Evolutionary conservation across 2,329 filamentous ascomycete species (phyloP), one percentile per base, ranked within the genome.

Genomic region (Xylariaceae sp.): DNA sequence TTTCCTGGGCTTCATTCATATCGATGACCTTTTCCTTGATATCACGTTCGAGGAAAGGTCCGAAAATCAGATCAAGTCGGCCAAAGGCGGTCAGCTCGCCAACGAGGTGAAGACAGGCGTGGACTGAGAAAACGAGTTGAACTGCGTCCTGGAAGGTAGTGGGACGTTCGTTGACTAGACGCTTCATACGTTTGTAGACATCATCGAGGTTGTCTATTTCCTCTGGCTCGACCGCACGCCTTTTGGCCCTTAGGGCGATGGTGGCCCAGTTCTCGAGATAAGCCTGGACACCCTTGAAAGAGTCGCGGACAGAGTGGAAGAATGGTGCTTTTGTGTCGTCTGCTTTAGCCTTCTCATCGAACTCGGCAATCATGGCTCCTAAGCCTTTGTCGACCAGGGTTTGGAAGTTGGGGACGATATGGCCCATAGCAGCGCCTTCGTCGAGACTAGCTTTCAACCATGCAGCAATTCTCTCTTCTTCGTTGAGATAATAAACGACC

Each of bases 61-160:
- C 56, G 50, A 63, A 59, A 47, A 63, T 59, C 50, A 61, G 61
- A 51, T 63, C 61, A 11, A 63, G 45, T n/a, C 61, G 61, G 7
- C 61, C 56, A 11, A 63, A 58, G 49, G 61, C 53, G 0, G 61
- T 63, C 30, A 63, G 58, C 53, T 63, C 61, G 18, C 61, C 58
- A 4, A 63, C 61, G 9, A 63, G 61, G 49, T 63, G 61, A 9
- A 63, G 58, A 44, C 50, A 56, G 30, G 52, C 39, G 51, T 63
- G 61, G 39, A 58, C 30, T 1, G 61, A 53, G 53, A 58, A 63
- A 4, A 63, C 56, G 18, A 63, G 61, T 53, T 63, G 61, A 1
- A 63, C 61, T 0, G 61, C 61, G n/a, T 63, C 58, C 6, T 63
- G 61, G 53, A 63, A 63, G 35, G 55, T 61, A 2, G 53, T 1